Base-by-base conservation (phyloP, 2,329 filamentous ascomycete species). In the Curvularia sp. region DNA sequence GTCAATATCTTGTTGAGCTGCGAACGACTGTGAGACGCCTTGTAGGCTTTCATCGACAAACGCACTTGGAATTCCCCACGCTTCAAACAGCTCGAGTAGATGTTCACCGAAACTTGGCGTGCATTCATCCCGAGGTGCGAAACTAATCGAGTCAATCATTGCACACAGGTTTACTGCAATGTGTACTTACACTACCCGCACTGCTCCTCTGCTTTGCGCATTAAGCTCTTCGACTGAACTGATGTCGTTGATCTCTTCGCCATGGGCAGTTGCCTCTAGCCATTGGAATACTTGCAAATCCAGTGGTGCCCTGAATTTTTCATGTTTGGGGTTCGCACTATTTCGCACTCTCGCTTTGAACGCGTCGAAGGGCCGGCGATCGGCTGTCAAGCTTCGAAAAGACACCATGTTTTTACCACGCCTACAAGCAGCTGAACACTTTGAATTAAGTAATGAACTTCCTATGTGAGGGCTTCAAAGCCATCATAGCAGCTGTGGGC, bases 1-100 rank as follows among this genome's bases (percentile, higher is more conserved):
- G 42, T 67, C 55, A 1, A 55, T 52, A 28, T 69, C 64, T 33
- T 52, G 62, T 18, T 59, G 61, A 10, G 56, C 60, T n/a, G 69
- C 69, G 46, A 74, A 74, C 0, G 71, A 73, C 22, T 72, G 68
- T 20, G 71, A 69, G 13, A 69, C 65, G n/a, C 55, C 57, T 24
- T 71, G 65, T 8, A 69, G 46, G 12, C 71, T 56, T 42, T 74
- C 72, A 1, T 63, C 58, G 0, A 74, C 42, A 28, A 74, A 75
- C 0, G 64, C 62, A 12, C 63, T 66, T 12, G 72, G 72, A 15
- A 74, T 65, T 13, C 47, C 35, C 9, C 63, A 68, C 12, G 53
- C 50, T 1, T 67, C 52, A 43, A 72, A 73, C 1, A 74, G 47
- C 4, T 65, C 61, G 1, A 51, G 10, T 38, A 71, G 35, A 0